These are phyloP conservation scores for Eremochloa ophiuroides DNA, from an alignment of 176 grass and related monocot species.

Conservation along the genomic window DNA sequence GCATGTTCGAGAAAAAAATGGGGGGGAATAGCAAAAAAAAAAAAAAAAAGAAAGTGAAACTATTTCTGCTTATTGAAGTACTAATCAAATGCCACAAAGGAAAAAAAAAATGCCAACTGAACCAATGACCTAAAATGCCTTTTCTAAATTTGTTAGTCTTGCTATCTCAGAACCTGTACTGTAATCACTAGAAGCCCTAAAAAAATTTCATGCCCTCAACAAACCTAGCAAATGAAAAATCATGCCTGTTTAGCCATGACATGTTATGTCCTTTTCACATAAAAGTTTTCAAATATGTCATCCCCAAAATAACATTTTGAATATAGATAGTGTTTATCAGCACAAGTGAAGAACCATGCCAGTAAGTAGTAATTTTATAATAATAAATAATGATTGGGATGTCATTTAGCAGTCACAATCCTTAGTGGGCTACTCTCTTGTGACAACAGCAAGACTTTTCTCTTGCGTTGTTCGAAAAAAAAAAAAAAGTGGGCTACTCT, in stretches of 20 bases:
- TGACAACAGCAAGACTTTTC: too few relatives aligned
- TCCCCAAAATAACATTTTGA: conserved; percentile 6
- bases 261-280: background rate
- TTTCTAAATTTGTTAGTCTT: background rate
- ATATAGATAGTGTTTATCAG: conserved; percentile 1
- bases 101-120: background rate
- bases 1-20: too few relatives aligned
- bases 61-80: background rate
- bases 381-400: background rate
- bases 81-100: background rate
- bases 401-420: conserved; percentile 15
- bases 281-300: conserved; percentile 1
- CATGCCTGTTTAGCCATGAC: background rate
- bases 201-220: background rate
- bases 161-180: background rate
- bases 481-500: background rate
- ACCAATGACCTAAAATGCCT: background rate
- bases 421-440: too few relatives aligned
- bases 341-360: background rate
- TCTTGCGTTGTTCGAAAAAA: too few relatives aligned
- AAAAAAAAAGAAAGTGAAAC: background rate
- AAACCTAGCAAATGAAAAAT: background rate
- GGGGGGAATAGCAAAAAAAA: background rate
- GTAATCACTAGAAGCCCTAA: background rate
- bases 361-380: background rate